phyloP scores from a whole-genome alignment of 1,139 yeast genomes.

The Saccharomyces pastorianus region DNA sequence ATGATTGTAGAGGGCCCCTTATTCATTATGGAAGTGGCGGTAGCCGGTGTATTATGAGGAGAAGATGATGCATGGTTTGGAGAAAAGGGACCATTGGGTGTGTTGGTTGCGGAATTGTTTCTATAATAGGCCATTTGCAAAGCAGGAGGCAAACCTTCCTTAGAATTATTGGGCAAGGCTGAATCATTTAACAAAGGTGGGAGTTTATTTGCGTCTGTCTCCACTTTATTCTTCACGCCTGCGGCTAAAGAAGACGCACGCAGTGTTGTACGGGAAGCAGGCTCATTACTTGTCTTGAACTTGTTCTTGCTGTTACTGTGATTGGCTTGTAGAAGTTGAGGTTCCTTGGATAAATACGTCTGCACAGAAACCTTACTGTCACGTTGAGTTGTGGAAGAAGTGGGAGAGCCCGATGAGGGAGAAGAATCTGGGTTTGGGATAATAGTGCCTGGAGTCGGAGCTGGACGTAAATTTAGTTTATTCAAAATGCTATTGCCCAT shows the following conservation, averaged over 20 bases:
- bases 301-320: background rate
- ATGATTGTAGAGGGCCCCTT: slow-evolving; percentile 9
- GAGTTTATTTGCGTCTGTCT: slow-evolving; percentile 7
- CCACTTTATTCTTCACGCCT: background rate
- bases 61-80: slow-evolving; percentile 9
- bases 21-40: background rate
- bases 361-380: slow-evolving; percentile 22
- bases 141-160: slow-evolving; percentile 31
- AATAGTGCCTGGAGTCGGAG: background rate
- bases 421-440: background rate
- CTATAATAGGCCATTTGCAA: slow-evolving; percentile 32
- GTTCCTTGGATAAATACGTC: slow-evolving; percentile 33
- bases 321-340: slow-evolving; percentile 19
- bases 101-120: slow-evolving; percentile 21
- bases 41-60: slow-evolving; percentile 5
- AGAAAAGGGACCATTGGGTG: slow-evolving; percentile 5
- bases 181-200: slow-evolving; percentile 36
- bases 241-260: background rate
- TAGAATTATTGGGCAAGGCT: slow-evolving; percentile 30
- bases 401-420: background rate
- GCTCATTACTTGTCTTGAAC: background rate
- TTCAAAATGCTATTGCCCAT: slow-evolving; percentile 6
- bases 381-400: background rate
- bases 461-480: background rate
- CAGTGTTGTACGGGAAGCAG: background rate